phyloP scores from a whole-genome alignment of 1,284 basidiomycete species.

The Cryptococcus sp. region DNA sequence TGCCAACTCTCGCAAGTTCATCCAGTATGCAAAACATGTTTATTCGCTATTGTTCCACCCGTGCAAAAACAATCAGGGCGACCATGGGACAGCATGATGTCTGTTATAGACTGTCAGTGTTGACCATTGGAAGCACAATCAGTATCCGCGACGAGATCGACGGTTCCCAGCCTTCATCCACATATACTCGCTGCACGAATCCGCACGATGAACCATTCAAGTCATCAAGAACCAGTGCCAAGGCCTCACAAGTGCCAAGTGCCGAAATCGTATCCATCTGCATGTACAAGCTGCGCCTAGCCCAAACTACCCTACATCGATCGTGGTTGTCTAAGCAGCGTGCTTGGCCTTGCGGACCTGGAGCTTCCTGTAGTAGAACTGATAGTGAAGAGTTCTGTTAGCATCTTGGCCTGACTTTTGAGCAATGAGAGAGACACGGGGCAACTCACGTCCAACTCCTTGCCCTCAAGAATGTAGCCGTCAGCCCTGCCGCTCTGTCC shows the following conservation, averaged over 20 bases:
- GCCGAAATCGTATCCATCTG: constrained; percentile 24
- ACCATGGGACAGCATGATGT: too few species aligned
- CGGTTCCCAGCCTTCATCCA: too few species aligned
- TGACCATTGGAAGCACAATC: too few species aligned
- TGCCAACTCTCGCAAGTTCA: too few species aligned
- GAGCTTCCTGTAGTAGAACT: constrained; percentile 92
- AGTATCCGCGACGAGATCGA: too few species aligned
- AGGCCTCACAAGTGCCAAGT: background rate
- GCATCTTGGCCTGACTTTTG: constrained; percentile 37
- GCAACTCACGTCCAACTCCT: constrained; percentile 85
- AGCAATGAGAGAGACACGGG: constrained; percentile 5
- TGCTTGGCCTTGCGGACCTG: constrained; percentile 93
- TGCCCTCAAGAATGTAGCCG: constrained; percentile 94
- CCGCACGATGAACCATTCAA: too few species aligned
- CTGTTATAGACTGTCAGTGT: too few species aligned
- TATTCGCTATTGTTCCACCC: too few species aligned
- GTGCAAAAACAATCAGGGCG: too few species aligned
- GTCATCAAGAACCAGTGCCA: too few species aligned
- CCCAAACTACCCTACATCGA: constrained; percentile 11
- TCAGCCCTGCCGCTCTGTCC: constrained; percentile 92
- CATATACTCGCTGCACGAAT: too few species aligned
- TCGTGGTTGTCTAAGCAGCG: constrained; percentile 48
- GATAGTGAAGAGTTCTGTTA: constrained; percentile 2
- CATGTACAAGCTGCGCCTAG: constrained; percentile 18
- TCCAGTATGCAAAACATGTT: too few species aligned